Conservation (phyloP, 2,329 filamentous ascomycete species). For the Penicillium sp. region DNA sequence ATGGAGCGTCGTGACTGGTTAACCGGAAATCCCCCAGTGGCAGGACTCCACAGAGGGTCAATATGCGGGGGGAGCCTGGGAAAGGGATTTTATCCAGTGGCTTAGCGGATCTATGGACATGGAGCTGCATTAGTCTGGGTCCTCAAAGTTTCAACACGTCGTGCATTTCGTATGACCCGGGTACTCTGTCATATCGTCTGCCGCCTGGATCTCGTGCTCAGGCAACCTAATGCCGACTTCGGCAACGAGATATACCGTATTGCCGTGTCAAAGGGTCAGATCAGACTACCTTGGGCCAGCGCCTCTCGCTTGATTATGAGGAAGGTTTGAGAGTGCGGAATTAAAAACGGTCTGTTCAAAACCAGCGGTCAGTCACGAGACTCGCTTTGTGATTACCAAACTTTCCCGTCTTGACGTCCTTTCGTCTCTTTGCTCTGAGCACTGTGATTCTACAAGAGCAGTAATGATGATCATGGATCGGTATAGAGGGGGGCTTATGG, state of each 20-base stretch:
- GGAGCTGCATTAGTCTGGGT: background rate
- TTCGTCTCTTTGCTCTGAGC: too few species aligned
- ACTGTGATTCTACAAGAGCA: too few species aligned
- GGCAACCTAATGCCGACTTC: background rate
- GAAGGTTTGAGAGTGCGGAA: background rate
- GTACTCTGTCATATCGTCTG: background rate
- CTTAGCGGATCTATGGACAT: background rate
- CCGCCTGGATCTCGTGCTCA: background rate
- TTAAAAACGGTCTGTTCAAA: background rate
- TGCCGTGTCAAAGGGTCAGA: background rate
- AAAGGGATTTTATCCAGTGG: background rate
- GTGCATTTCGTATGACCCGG: background rate
- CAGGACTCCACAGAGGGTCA: background rate
- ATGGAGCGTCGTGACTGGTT: background rate
- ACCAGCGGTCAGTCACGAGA: background rate
- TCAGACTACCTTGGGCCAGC: background rate
- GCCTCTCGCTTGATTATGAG: background rate
- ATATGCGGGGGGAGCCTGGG: background rate
- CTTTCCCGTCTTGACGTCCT: too few species aligned
- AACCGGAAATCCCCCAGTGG: conserved; percentile 7
- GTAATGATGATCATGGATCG: too few species aligned
- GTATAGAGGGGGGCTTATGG: background rate
- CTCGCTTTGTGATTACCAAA: too few species aligned
- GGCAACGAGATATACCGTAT: background rate
- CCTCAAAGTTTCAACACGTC: background rate